Base-by-base conservation (phyloP, 2,329 filamentous ascomycete species). In the Sporothrix curviconia region DNA sequence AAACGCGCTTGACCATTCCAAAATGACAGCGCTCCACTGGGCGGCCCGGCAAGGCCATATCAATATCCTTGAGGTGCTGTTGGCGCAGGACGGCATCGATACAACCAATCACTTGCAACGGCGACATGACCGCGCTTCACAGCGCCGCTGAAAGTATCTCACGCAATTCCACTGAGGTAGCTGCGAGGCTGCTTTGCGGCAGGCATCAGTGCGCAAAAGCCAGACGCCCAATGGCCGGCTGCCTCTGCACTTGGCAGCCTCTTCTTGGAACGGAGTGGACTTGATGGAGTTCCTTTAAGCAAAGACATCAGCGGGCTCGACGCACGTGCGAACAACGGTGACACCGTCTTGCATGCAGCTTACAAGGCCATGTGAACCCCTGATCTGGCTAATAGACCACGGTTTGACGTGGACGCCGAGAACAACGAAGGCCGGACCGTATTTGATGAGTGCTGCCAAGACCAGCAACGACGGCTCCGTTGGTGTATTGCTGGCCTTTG, bases 81-180 rank as follows among this genome's bases (percentile, higher is more conserved):
- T 51, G 3, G 15, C 32, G 5, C 49, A 51, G 22, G 34, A 37
- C 19, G 49, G 49, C 3, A 17, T 51, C 7, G 49, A 51, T 39
- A 34, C 36, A 15, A 51, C 49, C n/a, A 17, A 28, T 51, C 6
- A 51, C 32, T 22, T 32, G 49, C 14, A 34, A 51, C 22, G 32
- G 49, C 15, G 34, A 51, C 15, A 51, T 51, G 49, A 51, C 37
- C 24, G 49, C 49, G 12, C 49, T 51, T 6, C 49, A 51, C n/a
- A 37, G 34, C n/a, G 49, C 49, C 6, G 49, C 49, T 25, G 32
- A 39, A 25, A 51, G 49, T 9, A 8, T 22, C 14, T 15, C 32
- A 7, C 49, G 49, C 34, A 51, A n/a, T n/a, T n/a, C 49, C 14
- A 34, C 49, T 11, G 22, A 17, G 15, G 7, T 51, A 6, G 49